Base-by-base conservation (phyloP, 2,329 filamentous ascomycete species). In the Alternaria brassicicola region DNA sequence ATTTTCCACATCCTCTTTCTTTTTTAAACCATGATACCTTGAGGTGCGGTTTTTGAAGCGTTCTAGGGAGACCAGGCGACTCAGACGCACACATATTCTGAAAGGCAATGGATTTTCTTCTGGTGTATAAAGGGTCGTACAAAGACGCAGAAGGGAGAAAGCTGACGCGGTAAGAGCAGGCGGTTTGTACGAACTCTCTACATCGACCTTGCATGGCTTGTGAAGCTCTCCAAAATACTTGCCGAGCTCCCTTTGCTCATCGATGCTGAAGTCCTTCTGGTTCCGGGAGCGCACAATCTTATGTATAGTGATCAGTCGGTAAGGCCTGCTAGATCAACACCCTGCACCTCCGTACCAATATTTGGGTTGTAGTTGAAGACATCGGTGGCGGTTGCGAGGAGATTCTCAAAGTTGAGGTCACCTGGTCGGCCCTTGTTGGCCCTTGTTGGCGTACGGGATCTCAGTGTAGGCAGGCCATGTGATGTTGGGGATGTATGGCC, bases 271-370 rank as follows among this genome's bases (percentile, higher is more conserved):
- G 62, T 84, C 82, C 54, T 82, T 78, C 68, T 87, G 85, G 46
- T 81, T 75, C 13, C 84, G 79, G 77, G 86, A 85, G 72, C 86
- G 85, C 2, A 87, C 84, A 0, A 87, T 84, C 3, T 85, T 84
- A 41, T 85, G 78, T 25, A 79, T 80, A 3, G 84, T 81, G 48
- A 86, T 82, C 43, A 86, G 68, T 6, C 83, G 76, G 75, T 83
- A 28, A 85, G 75, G 46, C 78, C 80, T 25, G 80, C 77, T 3
- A 86, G 78, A 49, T 84, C 79, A 25, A 85, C 73, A 3, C 83
- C 83, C 41, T 80, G 78, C 42, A 85, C 66, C 59, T 85, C 83
- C 3, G 83, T 85, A 48, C 83, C 83, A 52, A 85, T 83, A 63
- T 84, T 85, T 17, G 83, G 83, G 38, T 79, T 85, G 69, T 83